Evolutionary conservation across 768 basidiomycete species (phyloP).

Genomic region (Pulveroboletus frians): DNA sequence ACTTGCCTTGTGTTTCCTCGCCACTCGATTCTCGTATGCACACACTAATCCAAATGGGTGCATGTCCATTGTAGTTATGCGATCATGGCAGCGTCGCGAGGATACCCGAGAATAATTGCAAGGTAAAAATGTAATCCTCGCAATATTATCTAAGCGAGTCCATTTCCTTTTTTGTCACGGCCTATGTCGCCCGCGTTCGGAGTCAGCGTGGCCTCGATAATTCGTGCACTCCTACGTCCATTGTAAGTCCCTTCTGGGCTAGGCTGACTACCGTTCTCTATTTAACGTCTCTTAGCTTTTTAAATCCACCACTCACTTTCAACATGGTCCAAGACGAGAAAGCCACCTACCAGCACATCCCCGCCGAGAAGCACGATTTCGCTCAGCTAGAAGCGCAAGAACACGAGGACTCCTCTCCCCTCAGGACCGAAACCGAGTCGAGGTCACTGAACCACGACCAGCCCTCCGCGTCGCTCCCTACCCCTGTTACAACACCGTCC

Average conservation of each 20-base stretch:
- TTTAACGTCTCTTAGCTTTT: neutral
- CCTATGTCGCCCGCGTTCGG: no score
- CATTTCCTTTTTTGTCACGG: no score
- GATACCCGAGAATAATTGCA: no score
- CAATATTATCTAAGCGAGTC: no score
- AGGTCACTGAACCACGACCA: neutral
- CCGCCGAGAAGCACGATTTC: slow-evolving; percentile 19
- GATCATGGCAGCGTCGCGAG: no score
- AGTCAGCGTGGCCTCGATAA: neutral
- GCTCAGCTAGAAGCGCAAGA: slow-evolving; percentile 18
- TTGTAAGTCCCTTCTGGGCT: slow-evolving; percentile 1
- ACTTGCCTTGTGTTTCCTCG: no score
- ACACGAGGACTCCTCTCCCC: slow-evolving; percentile 8
- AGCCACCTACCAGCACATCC: neutral
- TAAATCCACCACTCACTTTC: neutral
- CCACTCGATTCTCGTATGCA: no score
- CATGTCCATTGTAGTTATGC: no score
- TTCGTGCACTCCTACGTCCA: neutral
- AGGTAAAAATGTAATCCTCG: no score
- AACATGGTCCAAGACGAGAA: slow-evolving; percentile 28
- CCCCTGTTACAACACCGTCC: slow-evolving; percentile 46
- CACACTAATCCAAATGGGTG: no score
- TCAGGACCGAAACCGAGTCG: slow-evolving; percentile 1
- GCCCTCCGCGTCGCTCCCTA: slow-evolving; percentile 40
- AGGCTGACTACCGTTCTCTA: neutral